phyloP scores from a whole-genome alignment of 202 grass and related monocot genomes.

The Alloteropsis angusta region DNA sequence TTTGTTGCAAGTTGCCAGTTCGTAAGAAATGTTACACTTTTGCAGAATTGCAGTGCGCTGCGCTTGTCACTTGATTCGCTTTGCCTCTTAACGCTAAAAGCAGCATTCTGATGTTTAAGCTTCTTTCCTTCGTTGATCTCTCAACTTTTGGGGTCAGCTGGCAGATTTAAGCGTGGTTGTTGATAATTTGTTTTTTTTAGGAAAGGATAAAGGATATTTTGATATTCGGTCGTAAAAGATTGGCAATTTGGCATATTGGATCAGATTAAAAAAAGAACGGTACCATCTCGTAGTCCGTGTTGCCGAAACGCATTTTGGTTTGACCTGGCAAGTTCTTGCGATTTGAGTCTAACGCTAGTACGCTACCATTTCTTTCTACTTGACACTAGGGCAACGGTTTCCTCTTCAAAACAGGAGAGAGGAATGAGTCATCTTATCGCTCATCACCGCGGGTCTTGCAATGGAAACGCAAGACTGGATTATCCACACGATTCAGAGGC shows the following conservation, averaged over 20 bases:
- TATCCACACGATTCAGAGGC: background rate
- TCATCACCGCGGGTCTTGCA: background rate
- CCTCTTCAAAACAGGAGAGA: background rate
- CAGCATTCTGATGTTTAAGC: background rate
- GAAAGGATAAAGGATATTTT: too few relatives aligned
- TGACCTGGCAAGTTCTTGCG: background rate
- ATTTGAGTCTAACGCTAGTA: background rate
- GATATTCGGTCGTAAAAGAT: background rate
- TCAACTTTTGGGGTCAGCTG: background rate
- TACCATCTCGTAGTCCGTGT: background rate
- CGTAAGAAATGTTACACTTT: background rate
- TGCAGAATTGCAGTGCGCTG: background rate
- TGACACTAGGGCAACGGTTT: background rate
- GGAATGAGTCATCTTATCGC: background rate
- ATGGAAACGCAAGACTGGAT: background rate
- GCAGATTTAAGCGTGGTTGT: background rate
- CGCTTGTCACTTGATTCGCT: background rate
- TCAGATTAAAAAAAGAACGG: background rate
- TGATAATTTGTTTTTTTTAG: too few relatives aligned
- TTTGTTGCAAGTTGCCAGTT: too few relatives aligned
- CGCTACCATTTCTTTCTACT: background rate
- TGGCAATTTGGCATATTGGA: background rate
- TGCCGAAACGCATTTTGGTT: background rate
- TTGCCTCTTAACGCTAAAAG: background rate
- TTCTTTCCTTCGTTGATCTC: background rate